phyloP scores from a whole-genome alignment of 2,329 filamentous ascomycete genomes.

The Xylariaceae sp. region DNA sequence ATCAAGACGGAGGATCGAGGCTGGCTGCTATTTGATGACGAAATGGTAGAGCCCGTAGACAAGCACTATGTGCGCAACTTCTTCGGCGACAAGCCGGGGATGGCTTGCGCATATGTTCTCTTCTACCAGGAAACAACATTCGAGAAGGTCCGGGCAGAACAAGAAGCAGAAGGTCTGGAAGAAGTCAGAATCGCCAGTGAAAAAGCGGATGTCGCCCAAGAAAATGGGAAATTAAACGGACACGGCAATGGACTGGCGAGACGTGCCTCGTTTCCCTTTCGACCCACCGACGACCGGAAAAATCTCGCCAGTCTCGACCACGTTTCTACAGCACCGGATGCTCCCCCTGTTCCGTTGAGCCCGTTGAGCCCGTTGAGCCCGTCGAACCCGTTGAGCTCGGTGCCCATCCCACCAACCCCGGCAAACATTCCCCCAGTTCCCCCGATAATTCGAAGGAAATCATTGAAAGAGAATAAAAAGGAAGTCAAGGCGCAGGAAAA shows the following conservation, averaged over 20 bases:
- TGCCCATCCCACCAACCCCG: constrained; percentile 33
- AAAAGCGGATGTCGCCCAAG: constrained; percentile 53
- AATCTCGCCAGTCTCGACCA: constrained; percentile 60
- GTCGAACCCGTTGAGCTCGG: constrained; percentile 29
- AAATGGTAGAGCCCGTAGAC: constrained; percentile 97
- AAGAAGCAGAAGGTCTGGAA: constrained; percentile 72
- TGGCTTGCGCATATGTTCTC: constrained; percentile 92
- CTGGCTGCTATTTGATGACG: constrained; percentile 95
- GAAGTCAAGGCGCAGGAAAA: constrained; percentile 43
- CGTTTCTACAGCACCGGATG: constrained; percentile 57
- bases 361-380: too few species aligned
- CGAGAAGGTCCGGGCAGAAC: constrained; percentile 67
- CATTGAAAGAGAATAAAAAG: constrained; percentile 64
- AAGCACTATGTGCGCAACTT: constrained; percentile 96
- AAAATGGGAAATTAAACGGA: constrained; percentile 45
- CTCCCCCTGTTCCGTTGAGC: constrained; percentile 19
- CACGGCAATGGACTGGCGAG: constrained; percentile 42
- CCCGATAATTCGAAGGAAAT: constrained; percentile 22
- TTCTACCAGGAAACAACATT: constrained; percentile 92
- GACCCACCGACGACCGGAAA: constrained; percentile 46
- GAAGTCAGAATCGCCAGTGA: constrained; percentile 55
- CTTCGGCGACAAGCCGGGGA: constrained; percentile 86
- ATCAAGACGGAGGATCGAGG: constrained; percentile 96
- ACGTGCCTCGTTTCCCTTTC: constrained; percentile 47
- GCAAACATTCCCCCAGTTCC: constrained; percentile 22